Evolutionary conservation across 192 early-diverging fungal species (phyloP).

Genomic region (Entomortierella lignicola): DNA sequence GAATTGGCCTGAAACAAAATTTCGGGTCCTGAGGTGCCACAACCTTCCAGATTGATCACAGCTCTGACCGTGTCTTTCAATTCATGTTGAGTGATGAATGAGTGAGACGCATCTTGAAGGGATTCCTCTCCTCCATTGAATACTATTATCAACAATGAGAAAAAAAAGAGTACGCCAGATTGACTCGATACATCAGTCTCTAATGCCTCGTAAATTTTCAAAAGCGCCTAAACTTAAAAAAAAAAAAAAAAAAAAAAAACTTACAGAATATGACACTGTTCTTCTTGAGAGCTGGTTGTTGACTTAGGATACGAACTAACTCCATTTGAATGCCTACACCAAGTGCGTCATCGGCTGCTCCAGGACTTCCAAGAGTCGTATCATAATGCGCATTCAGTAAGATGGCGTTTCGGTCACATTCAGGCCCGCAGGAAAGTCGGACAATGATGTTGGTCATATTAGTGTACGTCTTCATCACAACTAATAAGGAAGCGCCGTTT

Average conservation of each 20-base stretch:
- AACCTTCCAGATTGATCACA: slow-evolving; percentile 77
- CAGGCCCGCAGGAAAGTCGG: slow-evolving; percentile 72
- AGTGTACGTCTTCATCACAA: slow-evolving; percentile 71
- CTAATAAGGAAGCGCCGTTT: slow-evolving; percentile 10
- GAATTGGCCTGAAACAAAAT: slow-evolving; percentile 81
- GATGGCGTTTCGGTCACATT: slow-evolving; percentile 70
- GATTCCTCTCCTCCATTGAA: slow-evolving; percentile 83
- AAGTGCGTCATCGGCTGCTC: slow-evolving; percentile 72
- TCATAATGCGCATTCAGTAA: slow-evolving; percentile 78
- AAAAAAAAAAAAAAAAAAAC: neutral
- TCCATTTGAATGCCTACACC: slow-evolving; percentile 76
- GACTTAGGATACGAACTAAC: slow-evolving; percentile 58
- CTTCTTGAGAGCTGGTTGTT: slow-evolving; percentile 48
- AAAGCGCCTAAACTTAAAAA: no score
- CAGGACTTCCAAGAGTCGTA: slow-evolving; percentile 66
- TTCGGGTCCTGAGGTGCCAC: slow-evolving; percentile 70
- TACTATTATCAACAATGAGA: slow-evolving; percentile 41
- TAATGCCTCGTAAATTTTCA: no score
- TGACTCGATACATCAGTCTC: no score
- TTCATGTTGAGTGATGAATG: slow-evolving; percentile 71
- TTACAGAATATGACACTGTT: slow-evolving; percentile 64
- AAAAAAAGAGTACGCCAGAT: no score
- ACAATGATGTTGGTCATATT: slow-evolving; percentile 79
- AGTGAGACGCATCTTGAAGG: slow-evolving; percentile 79
- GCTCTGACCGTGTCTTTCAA: slow-evolving; percentile 62